Conservation (phyloP, 441 rosid genomes). For the Cnidoscolus chayamansa region DNA sequence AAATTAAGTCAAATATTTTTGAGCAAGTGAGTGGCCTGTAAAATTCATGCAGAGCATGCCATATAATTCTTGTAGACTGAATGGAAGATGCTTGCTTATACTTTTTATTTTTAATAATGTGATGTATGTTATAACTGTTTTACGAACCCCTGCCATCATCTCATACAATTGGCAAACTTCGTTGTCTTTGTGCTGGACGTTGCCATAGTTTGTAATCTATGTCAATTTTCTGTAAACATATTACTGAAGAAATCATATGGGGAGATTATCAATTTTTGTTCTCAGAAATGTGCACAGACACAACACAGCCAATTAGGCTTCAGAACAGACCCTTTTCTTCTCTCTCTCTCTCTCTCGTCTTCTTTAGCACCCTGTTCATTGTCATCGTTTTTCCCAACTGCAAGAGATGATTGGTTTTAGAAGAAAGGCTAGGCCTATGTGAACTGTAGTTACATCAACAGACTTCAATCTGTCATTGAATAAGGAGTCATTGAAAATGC, state of each 20-base stretch:
- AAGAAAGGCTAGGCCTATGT: no score
- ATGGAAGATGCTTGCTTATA: no score
- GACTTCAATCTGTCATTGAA: no score
- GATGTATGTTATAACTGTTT: background rate
- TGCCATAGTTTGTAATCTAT: no score
- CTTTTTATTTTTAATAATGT: background rate
- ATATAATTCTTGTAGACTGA: background rate
- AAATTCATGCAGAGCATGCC: background rate
- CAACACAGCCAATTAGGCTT: background rate
- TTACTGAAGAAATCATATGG: background rate
- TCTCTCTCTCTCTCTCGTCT: no score
- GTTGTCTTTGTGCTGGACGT: background rate
- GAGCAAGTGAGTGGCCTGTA: background rate
- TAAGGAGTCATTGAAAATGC: background rate
- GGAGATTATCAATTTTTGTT: slow-evolving; percentile 2
- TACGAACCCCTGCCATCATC: background rate
- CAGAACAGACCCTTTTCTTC: background rate
- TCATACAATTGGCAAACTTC: background rate
- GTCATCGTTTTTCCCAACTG: background rate
- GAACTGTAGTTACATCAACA: no score
- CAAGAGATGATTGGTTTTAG: background rate
- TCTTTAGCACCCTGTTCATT: no score
- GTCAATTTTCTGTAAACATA: background rate
- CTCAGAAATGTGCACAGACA: background rate
- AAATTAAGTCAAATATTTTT: no score